phyloP scores from a whole-genome alignment of 768 basidiomycete species.

The Tephrocybe sp. region DNA sequence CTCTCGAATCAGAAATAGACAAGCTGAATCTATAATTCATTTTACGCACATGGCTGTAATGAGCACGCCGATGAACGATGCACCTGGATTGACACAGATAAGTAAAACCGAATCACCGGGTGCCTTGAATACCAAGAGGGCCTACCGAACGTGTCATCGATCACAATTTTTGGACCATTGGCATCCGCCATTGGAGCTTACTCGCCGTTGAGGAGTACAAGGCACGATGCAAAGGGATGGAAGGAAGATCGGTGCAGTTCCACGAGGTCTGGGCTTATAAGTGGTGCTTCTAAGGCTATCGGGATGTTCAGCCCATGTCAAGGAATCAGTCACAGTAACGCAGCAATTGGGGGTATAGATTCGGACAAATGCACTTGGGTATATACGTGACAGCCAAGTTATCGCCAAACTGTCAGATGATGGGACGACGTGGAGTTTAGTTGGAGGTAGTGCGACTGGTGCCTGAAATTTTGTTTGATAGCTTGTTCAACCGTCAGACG shows the following conservation, averaged over 20 bases:
- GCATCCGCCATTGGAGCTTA: slow-evolving; percentile 2
- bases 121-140: background rate
- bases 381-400: too few relatives aligned
- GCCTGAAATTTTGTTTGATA: too few relatives aligned
- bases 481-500: too few relatives aligned
- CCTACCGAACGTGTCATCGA: slow-evolving; percentile 25
- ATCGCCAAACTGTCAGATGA: too few relatives aligned
- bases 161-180: slow-evolving; percentile 3
- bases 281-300: background rate
- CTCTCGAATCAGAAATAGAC: background rate
- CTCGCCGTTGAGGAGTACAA: background rate
- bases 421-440: too few relatives aligned
- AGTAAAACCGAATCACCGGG: background rate
- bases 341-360: too few relatives aligned
- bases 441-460: too few relatives aligned
- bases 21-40: background rate
- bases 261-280: slow-evolving; percentile 2
- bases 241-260: background rate
- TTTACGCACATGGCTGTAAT: slow-evolving; percentile 30
- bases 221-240: background rate
- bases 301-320: background rate
- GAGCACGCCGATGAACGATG: slow-evolving; percentile 30
- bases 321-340: background rate
- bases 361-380: too few relatives aligned
- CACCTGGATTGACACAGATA: slow-evolving; percentile 16